phyloP scores from a whole-genome alignment of 345 rosid genomes.

The Syzygium jambos region DNA sequence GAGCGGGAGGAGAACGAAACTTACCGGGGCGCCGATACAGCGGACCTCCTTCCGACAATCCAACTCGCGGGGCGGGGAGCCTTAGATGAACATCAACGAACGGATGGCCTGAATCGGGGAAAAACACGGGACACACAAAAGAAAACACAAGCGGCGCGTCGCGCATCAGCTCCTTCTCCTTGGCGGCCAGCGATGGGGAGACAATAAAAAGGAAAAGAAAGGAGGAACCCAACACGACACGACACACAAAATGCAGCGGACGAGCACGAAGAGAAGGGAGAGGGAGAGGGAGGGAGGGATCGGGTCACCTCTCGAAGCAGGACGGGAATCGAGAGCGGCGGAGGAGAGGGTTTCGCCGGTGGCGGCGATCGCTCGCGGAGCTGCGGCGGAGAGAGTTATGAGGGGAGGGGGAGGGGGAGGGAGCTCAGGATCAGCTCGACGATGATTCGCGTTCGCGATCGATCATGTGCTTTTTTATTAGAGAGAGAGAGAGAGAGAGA shows the following conservation, averaged over 20 bases:
- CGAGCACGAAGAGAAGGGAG: background rate
- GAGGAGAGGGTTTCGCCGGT: background rate
- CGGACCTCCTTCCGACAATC: background rate
- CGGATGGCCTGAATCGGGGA: background rate
- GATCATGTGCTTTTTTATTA: rapidly evolving
- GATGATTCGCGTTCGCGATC: background rate
- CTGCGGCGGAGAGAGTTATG: background rate
- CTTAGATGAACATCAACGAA: conserved; percentile 70
- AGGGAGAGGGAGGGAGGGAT: background rate
- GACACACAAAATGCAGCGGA: background rate
- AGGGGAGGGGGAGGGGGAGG: background rate
- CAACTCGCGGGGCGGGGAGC: background rate
- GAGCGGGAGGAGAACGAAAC: background rate
- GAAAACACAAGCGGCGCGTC: background rate
- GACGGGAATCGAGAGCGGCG: background rate
- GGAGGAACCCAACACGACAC: too few relatives aligned
- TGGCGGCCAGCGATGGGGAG: background rate
- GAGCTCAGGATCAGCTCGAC: background rate
- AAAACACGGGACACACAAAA: background rate
- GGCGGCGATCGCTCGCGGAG: background rate
- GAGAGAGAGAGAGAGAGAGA: background rate
- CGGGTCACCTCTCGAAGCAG: background rate
- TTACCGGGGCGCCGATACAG: background rate
- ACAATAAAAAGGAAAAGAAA: rapidly evolving
- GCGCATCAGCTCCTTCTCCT: background rate